Evolutionary conservation across 1,284 basidiomycete genomes (phyloP).

Genomic region (Malassezia sympodialis): DNA sequence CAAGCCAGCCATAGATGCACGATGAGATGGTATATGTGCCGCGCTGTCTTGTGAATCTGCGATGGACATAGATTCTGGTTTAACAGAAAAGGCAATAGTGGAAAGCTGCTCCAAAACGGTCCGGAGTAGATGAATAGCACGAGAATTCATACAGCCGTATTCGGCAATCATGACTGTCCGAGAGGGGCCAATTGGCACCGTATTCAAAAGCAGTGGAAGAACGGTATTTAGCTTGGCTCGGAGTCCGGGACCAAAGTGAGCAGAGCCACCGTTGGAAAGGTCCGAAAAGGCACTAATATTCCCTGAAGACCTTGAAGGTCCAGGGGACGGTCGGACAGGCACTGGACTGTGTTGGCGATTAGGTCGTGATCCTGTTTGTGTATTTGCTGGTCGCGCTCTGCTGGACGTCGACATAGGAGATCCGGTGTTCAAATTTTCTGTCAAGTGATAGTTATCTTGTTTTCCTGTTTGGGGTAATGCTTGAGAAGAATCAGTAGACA

Average conservation of each 20-base stretch:
- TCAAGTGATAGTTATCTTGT: background rate
- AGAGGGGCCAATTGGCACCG: constrained; percentile 28
- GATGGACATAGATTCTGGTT: constrained; percentile 19
- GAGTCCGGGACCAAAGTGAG: constrained; percentile 44
- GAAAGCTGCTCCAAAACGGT: constrained; percentile 37
- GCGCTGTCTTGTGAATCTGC: constrained; percentile 10
- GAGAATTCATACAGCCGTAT: constrained; percentile 47
- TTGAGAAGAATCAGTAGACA: background rate
- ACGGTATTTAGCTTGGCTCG: constrained; percentile 39
- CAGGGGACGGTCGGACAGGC: background rate
- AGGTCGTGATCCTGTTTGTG: background rate
- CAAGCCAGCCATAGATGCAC: constrained; percentile 18
- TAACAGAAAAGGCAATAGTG: constrained; percentile 14
- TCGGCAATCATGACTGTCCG: constrained; percentile 45
- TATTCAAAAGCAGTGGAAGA: constrained; percentile 28
- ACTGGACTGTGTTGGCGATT: background rate
- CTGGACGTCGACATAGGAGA: background rate
- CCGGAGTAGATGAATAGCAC: constrained; percentile 44
- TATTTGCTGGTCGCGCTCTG: background rate
- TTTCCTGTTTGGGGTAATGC: background rate
- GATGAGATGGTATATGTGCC: constrained; percentile 11
- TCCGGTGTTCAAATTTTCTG: background rate
- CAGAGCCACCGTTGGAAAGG: background rate
- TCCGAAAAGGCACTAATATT: background rate
- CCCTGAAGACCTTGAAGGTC: background rate